These are phyloP conservation scores for Pelargonium myrrhifolium DNA, from an alignment of 441 rosid species.

Conservation along the genomic window DNA sequence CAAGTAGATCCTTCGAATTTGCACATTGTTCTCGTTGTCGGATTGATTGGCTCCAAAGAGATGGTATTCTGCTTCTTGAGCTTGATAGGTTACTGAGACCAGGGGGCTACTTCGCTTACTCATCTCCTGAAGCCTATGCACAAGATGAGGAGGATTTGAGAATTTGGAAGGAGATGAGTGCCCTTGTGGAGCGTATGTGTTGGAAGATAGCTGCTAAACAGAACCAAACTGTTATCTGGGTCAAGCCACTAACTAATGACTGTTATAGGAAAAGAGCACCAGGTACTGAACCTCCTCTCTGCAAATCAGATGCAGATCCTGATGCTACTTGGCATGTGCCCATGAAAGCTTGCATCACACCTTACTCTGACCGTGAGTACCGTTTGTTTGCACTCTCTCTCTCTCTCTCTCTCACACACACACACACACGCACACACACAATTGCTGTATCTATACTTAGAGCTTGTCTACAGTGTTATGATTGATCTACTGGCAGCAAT, in stretches of 20 bases:
- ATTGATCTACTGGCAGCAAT: too few relatives aligned
- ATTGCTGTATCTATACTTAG: neutral
- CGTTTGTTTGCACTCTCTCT: conserved; percentile 10
- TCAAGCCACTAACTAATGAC: conserved; percentile 82
- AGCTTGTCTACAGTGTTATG: too few relatives aligned
- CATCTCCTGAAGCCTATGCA: conserved; percentile 98
- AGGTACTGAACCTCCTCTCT: conserved; percentile 78
- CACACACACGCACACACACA: neutral
- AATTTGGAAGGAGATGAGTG: conserved; percentile 92
- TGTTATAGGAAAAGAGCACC: conserved; percentile 77
- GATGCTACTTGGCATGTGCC: conserved; percentile 72
- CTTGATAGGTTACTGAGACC: conserved; percentile 92
- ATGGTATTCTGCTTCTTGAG: conserved; percentile 95
- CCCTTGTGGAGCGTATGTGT: conserved; percentile 83
- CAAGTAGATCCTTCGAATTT: conserved; percentile 94
- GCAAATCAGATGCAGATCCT: conserved; percentile 77
- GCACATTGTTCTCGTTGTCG: conserved; percentile 98
- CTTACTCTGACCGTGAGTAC: conserved; percentile 78
- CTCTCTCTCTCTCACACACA: neutral
- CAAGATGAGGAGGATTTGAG: conserved; percentile 87
- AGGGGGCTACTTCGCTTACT: conserved; percentile 95
- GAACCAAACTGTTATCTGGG: conserved; percentile 95
- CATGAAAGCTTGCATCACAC: conserved; percentile 93
- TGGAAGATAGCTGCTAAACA: conserved; percentile 86
- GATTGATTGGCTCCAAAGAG: conserved; percentile 98